A percentile compares a stretch with the other conserved stretches of the same genome.
Evolutionary conservation across 441 rosid species (phyloP).

Genomic region (Caryocar brasiliense): DNA sequence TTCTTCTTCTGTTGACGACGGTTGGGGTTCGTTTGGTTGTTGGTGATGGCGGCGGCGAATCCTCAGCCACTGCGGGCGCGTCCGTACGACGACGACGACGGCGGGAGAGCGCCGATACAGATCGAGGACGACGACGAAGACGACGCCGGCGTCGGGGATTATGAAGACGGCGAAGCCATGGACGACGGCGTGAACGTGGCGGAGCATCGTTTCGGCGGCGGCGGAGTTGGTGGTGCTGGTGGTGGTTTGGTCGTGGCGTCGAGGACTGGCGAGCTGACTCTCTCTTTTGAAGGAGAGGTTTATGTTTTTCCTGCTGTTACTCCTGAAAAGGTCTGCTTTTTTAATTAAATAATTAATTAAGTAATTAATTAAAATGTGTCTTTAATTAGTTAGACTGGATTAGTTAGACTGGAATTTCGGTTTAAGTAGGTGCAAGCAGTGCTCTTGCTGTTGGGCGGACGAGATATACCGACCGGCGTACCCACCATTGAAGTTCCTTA

Average conservation of each 20-base stretch:
- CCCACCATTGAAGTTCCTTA: slow-evolving; percentile 42
- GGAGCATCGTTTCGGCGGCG: slow-evolving; percentile 22
- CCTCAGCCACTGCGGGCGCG: slow-evolving; percentile 45
- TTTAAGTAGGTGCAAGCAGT: slow-evolving; percentile 61
- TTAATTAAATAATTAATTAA: neutral
- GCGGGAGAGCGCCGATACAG: slow-evolving; percentile 18
- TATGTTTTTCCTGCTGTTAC: slow-evolving; percentile 61
- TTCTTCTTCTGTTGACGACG: neutral
- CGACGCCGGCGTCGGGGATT: slow-evolving; percentile 21
- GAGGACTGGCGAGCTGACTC: slow-evolving; percentile 55
- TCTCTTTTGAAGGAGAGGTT: slow-evolving; percentile 66
- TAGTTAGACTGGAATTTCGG: neutral
- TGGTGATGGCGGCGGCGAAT: slow-evolving; percentile 44
- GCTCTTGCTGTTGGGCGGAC: slow-evolving; percentile 55
- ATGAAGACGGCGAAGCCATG: slow-evolving; percentile 20
- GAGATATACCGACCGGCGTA: slow-evolving; percentile 41
- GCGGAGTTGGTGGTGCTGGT: slow-evolving; percentile 14
- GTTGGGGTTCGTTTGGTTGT: slow-evolving; percentile 2
- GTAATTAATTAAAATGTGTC: too few relatives aligned
- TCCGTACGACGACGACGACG: slow-evolving; percentile 34
- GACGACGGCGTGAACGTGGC: slow-evolving; percentile 30
- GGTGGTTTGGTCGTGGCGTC: slow-evolving; percentile 29
- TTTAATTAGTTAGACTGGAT: neutral
- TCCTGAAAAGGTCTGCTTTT: slow-evolving; percentile 31
- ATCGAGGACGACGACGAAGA: slow-evolving; percentile 43